Conservation (phyloP, 106 monocot species). For the Dendrobium huoshanense region DNA sequence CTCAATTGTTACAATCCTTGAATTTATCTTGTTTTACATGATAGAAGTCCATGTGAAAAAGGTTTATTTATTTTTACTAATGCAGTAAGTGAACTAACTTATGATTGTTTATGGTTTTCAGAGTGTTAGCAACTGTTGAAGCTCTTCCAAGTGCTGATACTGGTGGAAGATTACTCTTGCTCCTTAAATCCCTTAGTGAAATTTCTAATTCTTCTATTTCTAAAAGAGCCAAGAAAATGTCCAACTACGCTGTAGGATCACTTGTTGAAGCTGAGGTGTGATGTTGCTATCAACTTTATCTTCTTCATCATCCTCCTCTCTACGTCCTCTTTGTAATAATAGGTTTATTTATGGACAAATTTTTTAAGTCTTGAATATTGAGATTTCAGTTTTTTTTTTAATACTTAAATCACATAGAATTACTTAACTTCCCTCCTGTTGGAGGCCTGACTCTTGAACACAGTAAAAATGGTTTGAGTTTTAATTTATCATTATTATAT, state of each 20-base stretch:
- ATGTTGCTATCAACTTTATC: neutral
- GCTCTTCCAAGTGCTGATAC: conserved; percentile 47
- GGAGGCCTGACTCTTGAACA: neutral
- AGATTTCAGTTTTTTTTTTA: neutral
- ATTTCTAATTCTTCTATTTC: conserved; percentile 27
- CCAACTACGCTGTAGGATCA: conserved; percentile 50
- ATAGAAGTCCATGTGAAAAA: neutral
- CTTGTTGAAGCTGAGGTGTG: conserved; percentile 82
- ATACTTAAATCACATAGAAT: neutral
- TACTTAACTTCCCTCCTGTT: neutral
- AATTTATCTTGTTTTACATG: neutral
- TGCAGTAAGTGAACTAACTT: neutral
- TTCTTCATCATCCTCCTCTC: neutral
- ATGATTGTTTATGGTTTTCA: conserved; percentile 13
- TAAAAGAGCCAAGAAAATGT: conserved; percentile 55
- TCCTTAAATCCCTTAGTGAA: conserved; percentile 43
- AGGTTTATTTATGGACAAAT: neutral
- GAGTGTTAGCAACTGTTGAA: conserved; percentile 55
- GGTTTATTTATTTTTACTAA: neutral
- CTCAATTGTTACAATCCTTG: neutral
- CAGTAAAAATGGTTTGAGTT: too few relatives aligned
- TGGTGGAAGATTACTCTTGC: conserved; percentile 58
- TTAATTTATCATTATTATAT: too few relatives aligned
- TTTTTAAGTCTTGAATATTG: neutral
- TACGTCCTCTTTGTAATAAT: neutral